A percentile compares a stretch with the other conserved stretches of the same genome.
Evolutionary conservation across 345 rosid species (phyloP).

Genomic region (Eucalyptus tenuipes): DNA sequence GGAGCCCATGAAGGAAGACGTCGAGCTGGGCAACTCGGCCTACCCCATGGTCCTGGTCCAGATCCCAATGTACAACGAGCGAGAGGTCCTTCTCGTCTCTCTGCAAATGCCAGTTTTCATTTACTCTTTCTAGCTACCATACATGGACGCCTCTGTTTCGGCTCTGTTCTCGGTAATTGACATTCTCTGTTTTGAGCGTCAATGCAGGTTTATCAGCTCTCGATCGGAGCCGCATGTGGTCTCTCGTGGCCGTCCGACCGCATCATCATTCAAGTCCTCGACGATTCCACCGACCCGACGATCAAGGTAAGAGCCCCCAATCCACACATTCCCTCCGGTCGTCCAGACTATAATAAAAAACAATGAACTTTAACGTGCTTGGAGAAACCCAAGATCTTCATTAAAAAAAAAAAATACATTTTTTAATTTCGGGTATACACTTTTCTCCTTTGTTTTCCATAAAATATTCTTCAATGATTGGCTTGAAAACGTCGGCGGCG

Average conservation of each 20-base stretch:
- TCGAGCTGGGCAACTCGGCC: slow-evolving; percentile 68
- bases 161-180: neutral
- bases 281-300: slow-evolving; percentile 84
- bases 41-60: slow-evolving; percentile 92
- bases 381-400: neutral
- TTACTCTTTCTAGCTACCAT: neutral
- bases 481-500: neutral
- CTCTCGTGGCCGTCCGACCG: slow-evolving; percentile 98
- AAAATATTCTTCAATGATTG: neutral
- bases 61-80: slow-evolving; percentile 96
- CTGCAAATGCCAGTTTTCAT: neutral
- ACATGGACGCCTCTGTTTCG: neutral
- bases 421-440: neutral
- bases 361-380: neutral
- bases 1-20: slow-evolving; percentile 79
- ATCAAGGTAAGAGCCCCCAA: slow-evolving; percentile 45
- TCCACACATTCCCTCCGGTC: neutral
- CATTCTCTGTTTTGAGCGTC: neutral
- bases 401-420: neutral
- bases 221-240: slow-evolving; percentile 94
- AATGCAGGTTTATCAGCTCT: slow-evolving; percentile 66
- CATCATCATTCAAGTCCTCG: slow-evolving; percentile 79
- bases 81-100: slow-evolving; percentile 45
- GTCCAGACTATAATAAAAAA: neutral
- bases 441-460: neutral